Percentiles rank a stretch among this genome's conserved stretches.
Conservation (phyloP, 1,139 yeast species). For the Saccharomyces pastorianus region DNA sequence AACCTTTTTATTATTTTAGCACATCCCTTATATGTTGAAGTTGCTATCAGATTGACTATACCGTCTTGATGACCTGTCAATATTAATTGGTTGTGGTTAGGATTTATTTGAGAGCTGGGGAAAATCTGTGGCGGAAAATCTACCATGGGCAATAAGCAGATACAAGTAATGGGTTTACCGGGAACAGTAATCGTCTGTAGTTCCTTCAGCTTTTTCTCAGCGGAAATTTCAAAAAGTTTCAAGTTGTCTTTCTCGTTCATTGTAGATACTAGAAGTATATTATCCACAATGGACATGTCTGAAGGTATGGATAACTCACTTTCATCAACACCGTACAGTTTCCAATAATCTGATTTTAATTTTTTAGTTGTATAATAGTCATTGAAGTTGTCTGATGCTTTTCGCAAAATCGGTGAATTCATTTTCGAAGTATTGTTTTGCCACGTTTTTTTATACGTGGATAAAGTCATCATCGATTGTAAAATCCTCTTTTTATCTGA, state of each 20-base stretch:
- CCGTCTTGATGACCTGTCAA: slow-evolving; percentile 28
- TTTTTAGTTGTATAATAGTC: slow-evolving; percentile 24
- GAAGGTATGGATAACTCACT: slow-evolving; percentile 7
- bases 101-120: slow-evolving; percentile 6
- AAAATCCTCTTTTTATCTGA: background rate
- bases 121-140: slow-evolving; percentile 1
- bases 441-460: slow-evolving; percentile 14
- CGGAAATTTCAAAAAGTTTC: slow-evolving; percentile 14
- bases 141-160: slow-evolving; percentile 11
- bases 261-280: slow-evolving; percentile 16
- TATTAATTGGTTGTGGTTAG: slow-evolving; percentile 16
- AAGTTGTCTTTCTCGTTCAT: slow-evolving; percentile 14
- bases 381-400: slow-evolving; percentile 25
- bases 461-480: slow-evolving; percentile 5
- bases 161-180: slow-evolving; percentile 17
- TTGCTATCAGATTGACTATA: slow-evolving; percentile 23
- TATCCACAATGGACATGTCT: slow-evolving; percentile 14
- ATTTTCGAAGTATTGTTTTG: slow-evolving; percentile 14
- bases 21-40: slow-evolving; percentile 16
- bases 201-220: slow-evolving; percentile 12
- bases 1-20: slow-evolving; percentile 24
- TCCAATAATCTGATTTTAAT: slow-evolving; percentile 25
- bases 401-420: slow-evolving; percentile 19
- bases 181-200: slow-evolving; percentile 25
- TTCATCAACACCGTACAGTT: slow-evolving; percentile 1